Evolutionary conservation across 768 basidiomycete species (phyloP), one percentile per base, ranked within the genome.

Genomic region (Mycena rosella): DNA sequence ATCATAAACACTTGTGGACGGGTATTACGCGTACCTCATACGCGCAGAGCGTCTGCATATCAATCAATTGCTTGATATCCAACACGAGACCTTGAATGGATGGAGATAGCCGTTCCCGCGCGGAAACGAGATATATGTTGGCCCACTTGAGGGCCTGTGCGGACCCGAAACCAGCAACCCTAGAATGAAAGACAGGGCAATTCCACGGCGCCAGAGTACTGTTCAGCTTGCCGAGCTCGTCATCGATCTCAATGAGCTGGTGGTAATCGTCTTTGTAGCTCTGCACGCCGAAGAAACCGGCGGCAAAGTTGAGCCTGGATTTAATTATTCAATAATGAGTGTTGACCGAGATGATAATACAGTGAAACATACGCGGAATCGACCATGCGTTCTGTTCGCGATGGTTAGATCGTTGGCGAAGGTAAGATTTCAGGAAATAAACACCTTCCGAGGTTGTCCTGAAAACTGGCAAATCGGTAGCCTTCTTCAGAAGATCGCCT

Each of bases 201-300:
- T 57, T 57, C 42, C 40, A 57, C 8, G 56, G 56, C 42, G 56
- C 56, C 15, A 57, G 26, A 8, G 56, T 57, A 42, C 56, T 57
- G 27, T 57, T 57, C 26, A n/a, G 10, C 0, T 29, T 20, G 40
- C 44, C 29, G 27, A 22, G n/a, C 34, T 45, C 56, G 40, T 6
- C 26, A 9, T 92, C 89, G 53, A 91, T 84, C 45, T 80, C 88
- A 34, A 91, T 85, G 20, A 85, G 81, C 72, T 91, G 86, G 63
- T 90, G 85, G 72, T 90, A 92, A 47, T 89, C 80, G 40, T 75
- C 73, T 76, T 83, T 36, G 82, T 84, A 73, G 78, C 82, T 71
- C 81, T 86, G 80, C 17, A 82, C 78, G 10, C 87, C 88, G 70
- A 88, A 89, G 78, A 90, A 89, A 5, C 90, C 90, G 9, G 85